phyloP scores from a whole-genome alignment of 2,329 filamentous ascomycete species.

The Clonostachys sp. region DNA sequence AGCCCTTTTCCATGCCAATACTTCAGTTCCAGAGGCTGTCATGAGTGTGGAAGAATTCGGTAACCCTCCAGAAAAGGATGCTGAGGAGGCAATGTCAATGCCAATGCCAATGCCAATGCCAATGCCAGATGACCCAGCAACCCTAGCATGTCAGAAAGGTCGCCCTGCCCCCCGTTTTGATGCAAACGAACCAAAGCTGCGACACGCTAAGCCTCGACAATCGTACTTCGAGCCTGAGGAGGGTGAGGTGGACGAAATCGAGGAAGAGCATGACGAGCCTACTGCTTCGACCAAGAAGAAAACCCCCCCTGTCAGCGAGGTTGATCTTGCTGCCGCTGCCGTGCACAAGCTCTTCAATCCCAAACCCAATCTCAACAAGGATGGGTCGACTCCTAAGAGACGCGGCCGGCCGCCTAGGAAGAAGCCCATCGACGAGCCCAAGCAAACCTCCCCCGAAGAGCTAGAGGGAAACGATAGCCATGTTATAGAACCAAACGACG shows the following conservation, averaged over 20 bases:
- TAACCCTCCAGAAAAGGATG: neutral
- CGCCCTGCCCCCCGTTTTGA: slow-evolving; percentile 22
- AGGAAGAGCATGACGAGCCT: slow-evolving; percentile 1
- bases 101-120: slow-evolving; percentile 8
- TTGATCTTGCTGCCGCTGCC: slow-evolving; percentile 31
- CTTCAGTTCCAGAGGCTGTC: slow-evolving; percentile 8
- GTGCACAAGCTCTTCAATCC: slow-evolving; percentile 12
- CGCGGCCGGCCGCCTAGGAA: slow-evolving; percentile 3
- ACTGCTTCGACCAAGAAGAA: neutral
- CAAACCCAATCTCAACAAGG: neutral
- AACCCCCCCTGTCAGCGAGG: too few relatives aligned
- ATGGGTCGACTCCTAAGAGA: neutral
- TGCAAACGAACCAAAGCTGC: slow-evolving; percentile 40
- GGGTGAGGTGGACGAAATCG: slow-evolving; percentile 16
- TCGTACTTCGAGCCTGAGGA: slow-evolving; percentile 48
- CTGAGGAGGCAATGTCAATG: slow-evolving; percentile 9
- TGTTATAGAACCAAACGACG: too few relatives aligned
- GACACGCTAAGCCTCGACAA: slow-evolving; percentile 45
- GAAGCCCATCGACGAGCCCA: too few relatives aligned
- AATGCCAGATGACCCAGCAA: slow-evolving; percentile 5
- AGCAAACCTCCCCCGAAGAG: too few relatives aligned
- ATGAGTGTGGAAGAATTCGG: slow-evolving; percentile 7
- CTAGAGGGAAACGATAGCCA: too few relatives aligned
- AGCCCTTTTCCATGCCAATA: slow-evolving; percentile 34
- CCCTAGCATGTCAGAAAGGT: slow-evolving; percentile 4